Percentiles rank a stretch among this genome's conserved stretches.
Conservation (phyloP, 1,139 yeast species). For the Scheffersomyces stambukii region DNA sequence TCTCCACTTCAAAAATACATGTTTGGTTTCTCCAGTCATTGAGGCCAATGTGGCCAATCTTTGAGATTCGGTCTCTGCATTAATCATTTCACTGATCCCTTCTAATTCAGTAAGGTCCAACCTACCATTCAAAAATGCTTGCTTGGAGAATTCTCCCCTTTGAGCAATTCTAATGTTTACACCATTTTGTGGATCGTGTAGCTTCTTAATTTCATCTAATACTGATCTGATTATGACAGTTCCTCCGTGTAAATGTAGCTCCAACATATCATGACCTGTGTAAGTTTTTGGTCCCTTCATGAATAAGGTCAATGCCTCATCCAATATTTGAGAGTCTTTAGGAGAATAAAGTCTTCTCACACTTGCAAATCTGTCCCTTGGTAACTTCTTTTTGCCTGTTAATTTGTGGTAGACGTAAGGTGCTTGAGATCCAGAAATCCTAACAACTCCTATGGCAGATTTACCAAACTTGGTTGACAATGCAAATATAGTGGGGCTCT, state of each 20-base stretch:
- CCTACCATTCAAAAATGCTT: slow-evolving; percentile 75
- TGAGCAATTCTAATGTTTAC: slow-evolving; percentile 73
- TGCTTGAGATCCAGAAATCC: slow-evolving; percentile 75
- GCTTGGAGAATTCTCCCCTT: slow-evolving; percentile 84
- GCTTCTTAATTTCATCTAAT: slow-evolving; percentile 51
- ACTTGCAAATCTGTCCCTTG: slow-evolving; percentile 51
- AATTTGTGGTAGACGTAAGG: slow-evolving; percentile 39
- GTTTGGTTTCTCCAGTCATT: slow-evolving; percentile 63
- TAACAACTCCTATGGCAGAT: slow-evolving; percentile 82
- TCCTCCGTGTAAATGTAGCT: slow-evolving; percentile 91
- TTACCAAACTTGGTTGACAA: slow-evolving; percentile 78
- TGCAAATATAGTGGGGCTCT: slow-evolving; percentile 90
- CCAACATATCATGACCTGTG: slow-evolving; percentile 90
- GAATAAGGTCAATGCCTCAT: slow-evolving; percentile 68
- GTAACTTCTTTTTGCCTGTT: slow-evolving; percentile 36
- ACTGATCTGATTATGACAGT: slow-evolving; percentile 76
- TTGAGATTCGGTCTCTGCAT: slow-evolving; percentile 92
- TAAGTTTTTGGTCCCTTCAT: slow-evolving; percentile 78
- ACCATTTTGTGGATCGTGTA: slow-evolving; percentile 42
- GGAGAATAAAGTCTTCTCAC: slow-evolving; percentile 52
- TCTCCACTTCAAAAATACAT: slow-evolving; percentile 64
- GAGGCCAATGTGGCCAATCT: slow-evolving; percentile 70
- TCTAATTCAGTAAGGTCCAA: slow-evolving; percentile 79
- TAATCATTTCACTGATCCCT: slow-evolving; percentile 83
- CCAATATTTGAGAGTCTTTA: slow-evolving; percentile 35